Evolutionary conservation across 257 asterid species (phyloP).

Genomic region (Nicotiana benthamiana): DNA sequence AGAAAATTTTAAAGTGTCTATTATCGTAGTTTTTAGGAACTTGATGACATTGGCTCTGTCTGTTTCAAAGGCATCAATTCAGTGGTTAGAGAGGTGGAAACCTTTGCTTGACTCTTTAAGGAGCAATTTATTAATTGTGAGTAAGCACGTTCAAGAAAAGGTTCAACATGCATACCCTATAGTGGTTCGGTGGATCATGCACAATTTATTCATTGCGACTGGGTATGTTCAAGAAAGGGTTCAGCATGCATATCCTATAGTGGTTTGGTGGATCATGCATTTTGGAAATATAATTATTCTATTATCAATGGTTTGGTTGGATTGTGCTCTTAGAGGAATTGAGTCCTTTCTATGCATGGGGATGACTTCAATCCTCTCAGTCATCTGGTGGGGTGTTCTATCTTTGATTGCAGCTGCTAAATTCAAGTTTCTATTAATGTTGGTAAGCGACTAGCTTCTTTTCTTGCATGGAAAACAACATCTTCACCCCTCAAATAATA

Average conservation of each 20-base stretch:
- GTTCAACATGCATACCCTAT: constrained; percentile 60
- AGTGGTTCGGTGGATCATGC: constrained; percentile 12
- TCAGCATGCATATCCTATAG: constrained; percentile 54
- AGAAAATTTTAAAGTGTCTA: constrained; percentile 39
- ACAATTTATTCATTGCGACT: constrained; percentile 25
- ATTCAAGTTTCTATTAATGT: constrained; percentile 52
- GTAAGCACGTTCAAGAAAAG: constrained; percentile 45
- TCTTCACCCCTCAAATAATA: background rate
- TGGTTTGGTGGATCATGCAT: constrained; percentile 56
- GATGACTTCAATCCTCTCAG: constrained; percentile 72
- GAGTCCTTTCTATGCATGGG: constrained; percentile 89
- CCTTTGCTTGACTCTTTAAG: constrained; percentile 37
- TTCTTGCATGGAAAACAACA: background rate
- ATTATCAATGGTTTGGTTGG: constrained; percentile 79
- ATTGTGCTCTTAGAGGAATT: constrained; percentile 76
- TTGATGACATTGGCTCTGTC: constrained; percentile 44
- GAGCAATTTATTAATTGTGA: constrained; percentile 28
- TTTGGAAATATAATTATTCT: constrained; percentile 60
- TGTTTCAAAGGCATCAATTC: constrained; percentile 44
- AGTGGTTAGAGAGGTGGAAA: constrained; percentile 61
- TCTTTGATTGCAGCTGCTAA: constrained; percentile 62
- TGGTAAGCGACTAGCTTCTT: constrained; percentile 41
- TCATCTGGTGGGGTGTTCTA: constrained; percentile 75
- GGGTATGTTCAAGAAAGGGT: constrained; percentile 45
- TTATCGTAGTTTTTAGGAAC: constrained; percentile 41